Percentiles rank a stretch among this genome's conserved stretches.
Evolutionary conservation across 768 basidiomycete species (phyloP).

Genomic region (Agrocybe pediades): DNA sequence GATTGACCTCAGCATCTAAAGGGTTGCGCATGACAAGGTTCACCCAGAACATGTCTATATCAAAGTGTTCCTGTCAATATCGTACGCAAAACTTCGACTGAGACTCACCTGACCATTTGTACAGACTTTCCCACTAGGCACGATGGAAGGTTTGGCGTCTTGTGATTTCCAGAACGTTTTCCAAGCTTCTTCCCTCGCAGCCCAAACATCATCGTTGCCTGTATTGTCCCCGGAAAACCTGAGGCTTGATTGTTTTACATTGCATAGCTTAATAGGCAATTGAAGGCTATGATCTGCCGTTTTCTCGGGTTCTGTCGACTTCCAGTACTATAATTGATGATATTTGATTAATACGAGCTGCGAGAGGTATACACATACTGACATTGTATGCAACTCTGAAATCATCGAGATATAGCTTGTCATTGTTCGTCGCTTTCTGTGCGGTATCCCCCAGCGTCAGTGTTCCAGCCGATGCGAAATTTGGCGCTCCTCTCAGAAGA

Average conservation of each 20-base stretch:
- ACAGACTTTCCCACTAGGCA: slow-evolving; percentile 56
- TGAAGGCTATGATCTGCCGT: slow-evolving; percentile 45
- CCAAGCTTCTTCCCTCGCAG: slow-evolving; percentile 68
- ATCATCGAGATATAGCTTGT: slow-evolving; percentile 82
- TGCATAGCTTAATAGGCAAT: slow-evolving; percentile 70
- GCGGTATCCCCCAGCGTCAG: slow-evolving; percentile 14
- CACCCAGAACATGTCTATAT: slow-evolving; percentile 74
- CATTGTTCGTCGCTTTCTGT: slow-evolving; percentile 39
- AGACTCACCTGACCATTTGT: slow-evolving; percentile 54
- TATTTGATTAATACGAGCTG: neutral
- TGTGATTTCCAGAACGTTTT: slow-evolving; percentile 52
- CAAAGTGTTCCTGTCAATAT: neutral
- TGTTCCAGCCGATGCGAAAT: slow-evolving; percentile 11
- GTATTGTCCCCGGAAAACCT: slow-evolving; percentile 53
- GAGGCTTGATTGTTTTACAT: slow-evolving; percentile 55
- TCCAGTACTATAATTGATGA: slow-evolving; percentile 62
- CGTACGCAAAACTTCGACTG: neutral
- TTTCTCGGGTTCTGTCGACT: slow-evolving; percentile 52
- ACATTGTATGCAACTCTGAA: slow-evolving; percentile 87
- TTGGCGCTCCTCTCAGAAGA: slow-evolving; percentile 55
- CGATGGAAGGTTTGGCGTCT: slow-evolving; percentile 56
- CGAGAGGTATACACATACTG: slow-evolving; percentile 18
- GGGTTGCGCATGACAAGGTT: slow-evolving; percentile 74
- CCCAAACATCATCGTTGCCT: slow-evolving; percentile 55
- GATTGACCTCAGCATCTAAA: slow-evolving; percentile 69